These are phyloP conservation scores for Protoeuglena noctilucae DNA, from an alignment of 139 green algal species.

Conservation along the genomic window DNA sequence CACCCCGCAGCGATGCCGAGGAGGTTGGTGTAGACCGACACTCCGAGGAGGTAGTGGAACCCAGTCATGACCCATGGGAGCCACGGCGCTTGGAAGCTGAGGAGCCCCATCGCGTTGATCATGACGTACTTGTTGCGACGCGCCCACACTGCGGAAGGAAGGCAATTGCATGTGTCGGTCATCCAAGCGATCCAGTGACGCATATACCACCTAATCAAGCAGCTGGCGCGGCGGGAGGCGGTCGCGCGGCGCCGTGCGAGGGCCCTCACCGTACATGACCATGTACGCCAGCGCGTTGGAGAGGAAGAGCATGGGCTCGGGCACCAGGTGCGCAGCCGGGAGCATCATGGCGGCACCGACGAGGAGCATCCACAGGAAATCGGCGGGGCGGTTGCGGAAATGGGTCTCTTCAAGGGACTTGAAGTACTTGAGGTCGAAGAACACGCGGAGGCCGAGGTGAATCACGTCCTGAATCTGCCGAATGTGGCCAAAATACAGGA, in stretches of 20 bases:
- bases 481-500: constrained; percentile 96
- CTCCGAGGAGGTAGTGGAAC: constrained; percentile 82
- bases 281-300: constrained; percentile 93
- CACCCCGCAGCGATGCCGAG: constrained; percentile 75
- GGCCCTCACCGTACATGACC: constrained; percentile 42
- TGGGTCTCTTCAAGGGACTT: constrained; percentile 86
- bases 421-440: constrained; percentile 95
- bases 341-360: constrained; percentile 65
- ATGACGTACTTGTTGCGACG: constrained; percentile 77
- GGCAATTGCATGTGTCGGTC: constrained; percentile 46
- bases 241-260: neutral
- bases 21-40: constrained; percentile 71
- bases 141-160: constrained; percentile 95
- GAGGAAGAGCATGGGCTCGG: constrained; percentile 89
- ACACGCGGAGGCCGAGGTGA: no score
- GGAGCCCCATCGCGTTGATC: constrained; percentile 90
- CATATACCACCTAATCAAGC: neutral
- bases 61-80: constrained; percentile 94
- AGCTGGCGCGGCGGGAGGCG: neutral
- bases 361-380: constrained; percentile 98
- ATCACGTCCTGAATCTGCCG: no score
- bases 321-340: no score
- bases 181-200: neutral
- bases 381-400: constrained; percentile 75
- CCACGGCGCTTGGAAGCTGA: constrained; percentile 97